These are phyloP conservation scores for Jasminum sambac DNA, from an alignment of 257 asterid species.

Conservation along the genomic window DNA sequence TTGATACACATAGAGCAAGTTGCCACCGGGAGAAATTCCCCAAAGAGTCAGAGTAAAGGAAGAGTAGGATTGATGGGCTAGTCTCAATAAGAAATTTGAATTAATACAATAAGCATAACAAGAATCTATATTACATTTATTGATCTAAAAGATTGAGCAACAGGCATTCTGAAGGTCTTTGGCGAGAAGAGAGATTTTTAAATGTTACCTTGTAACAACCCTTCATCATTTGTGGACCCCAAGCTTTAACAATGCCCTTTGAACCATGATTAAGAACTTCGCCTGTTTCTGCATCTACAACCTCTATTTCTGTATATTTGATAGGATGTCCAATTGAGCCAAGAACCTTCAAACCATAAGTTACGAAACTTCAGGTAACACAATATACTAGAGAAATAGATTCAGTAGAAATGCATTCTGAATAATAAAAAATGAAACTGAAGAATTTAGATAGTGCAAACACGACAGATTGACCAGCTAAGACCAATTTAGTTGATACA, in stretches of 20 bases:
- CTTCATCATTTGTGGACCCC: slow-evolving; percentile 91
- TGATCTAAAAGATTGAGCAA: background rate
- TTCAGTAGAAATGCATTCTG: slow-evolving; percentile 13
- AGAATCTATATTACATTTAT: background rate
- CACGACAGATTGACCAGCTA: slow-evolving; percentile 3
- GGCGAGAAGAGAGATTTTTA: slow-evolving; percentile 5
- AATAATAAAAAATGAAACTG: slow-evolving; percentile 12
- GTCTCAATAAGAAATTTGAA: background rate
- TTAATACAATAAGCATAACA: background rate
- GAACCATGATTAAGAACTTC: slow-evolving; percentile 60
- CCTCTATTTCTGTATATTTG: slow-evolving; percentile 62
- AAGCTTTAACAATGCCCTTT: slow-evolving; percentile 77
- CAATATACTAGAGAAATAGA: slow-evolving; percentile 22
- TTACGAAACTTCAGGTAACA: slow-evolving; percentile 26
- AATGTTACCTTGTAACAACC: slow-evolving; percentile 79
- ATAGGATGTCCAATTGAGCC: slow-evolving; percentile 89
- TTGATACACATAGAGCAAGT: background rate
- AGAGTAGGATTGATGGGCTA: background rate
- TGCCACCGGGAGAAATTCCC: background rate
- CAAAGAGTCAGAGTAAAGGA: background rate
- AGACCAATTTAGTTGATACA: background rate
- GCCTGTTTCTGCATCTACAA: slow-evolving; percentile 78
- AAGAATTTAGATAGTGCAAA: slow-evolving; percentile 1
- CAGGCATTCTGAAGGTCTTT: background rate
- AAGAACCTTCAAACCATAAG: slow-evolving; percentile 64